Evolutionary conservation across 2,329 filamentous ascomycete genomes (phyloP).

Genomic region (Trichoderma breve): DNA sequence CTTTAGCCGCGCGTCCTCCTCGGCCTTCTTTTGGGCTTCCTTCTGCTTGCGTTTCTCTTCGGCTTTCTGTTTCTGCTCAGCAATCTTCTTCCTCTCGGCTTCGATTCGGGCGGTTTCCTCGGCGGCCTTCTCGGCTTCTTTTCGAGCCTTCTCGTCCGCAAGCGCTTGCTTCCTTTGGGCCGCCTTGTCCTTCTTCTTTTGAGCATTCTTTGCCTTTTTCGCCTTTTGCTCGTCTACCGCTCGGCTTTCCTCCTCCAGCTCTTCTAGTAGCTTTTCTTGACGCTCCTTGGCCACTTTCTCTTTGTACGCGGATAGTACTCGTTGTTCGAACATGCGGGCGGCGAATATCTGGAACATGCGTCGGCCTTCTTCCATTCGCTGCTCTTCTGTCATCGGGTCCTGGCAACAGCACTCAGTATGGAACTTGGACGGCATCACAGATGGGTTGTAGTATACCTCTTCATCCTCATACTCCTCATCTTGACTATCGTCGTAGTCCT

Average conservation of each 20-base stretch:
- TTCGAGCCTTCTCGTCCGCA: slow-evolving; percentile 86
- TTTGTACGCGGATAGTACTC: slow-evolving; percentile 93
- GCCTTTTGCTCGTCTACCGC: slow-evolving; percentile 77
- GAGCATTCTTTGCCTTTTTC: slow-evolving; percentile 90
- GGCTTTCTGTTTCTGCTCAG: slow-evolving; percentile 76
- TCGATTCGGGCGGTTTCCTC: slow-evolving; percentile 76
- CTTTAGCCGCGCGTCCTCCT: slow-evolving; percentile 80
- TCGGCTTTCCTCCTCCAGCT: slow-evolving; percentile 80
- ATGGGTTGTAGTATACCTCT: slow-evolving; percentile 59
- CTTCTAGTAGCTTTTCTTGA: slow-evolving; percentile 84
- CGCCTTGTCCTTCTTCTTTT: slow-evolving; percentile 94
- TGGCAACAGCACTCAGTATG: slow-evolving; percentile 53
- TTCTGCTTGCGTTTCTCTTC: slow-evolving; percentile 91
- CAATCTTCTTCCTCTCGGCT: slow-evolving; percentile 72
- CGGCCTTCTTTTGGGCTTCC: slow-evolving; percentile 84
- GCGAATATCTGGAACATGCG: slow-evolving; percentile 99
- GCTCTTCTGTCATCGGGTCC: slow-evolving; percentile 96
- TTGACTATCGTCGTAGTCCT: slow-evolving; percentile 61
- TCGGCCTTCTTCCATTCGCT: slow-evolving; percentile 97
- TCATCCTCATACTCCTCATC: slow-evolving; percentile 74
- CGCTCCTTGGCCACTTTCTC: slow-evolving; percentile 95
- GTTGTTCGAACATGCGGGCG: slow-evolving; percentile 97
- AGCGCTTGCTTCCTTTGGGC: slow-evolving; percentile 81
- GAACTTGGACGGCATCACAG: slow-evolving; percentile 39
- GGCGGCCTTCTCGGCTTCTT: slow-evolving; percentile 83